phyloP scores from a whole-genome alignment of 192 early-diverging fungal genomes.

The Pilaira anomala region DNA sequence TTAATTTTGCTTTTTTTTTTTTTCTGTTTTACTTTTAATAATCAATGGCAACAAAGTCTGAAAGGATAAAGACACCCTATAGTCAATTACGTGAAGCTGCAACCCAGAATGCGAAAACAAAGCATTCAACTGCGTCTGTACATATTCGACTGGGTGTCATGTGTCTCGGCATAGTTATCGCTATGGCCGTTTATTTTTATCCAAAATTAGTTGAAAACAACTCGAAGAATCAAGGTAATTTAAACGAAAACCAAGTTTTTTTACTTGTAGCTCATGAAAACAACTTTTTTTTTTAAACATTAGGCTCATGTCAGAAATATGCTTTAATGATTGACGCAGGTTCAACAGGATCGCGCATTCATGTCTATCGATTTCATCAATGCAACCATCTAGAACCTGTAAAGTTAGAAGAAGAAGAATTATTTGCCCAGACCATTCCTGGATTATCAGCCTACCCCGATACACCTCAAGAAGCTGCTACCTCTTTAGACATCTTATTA shows the following conservation, averaged over 20 bases:
- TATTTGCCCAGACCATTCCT: slow-evolving; percentile 73
- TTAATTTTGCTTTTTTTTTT: too few relatives aligned
- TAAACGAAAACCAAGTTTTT: too few relatives aligned
- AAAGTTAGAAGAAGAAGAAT: slow-evolving; percentile 65
- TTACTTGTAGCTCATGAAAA: too few relatives aligned
- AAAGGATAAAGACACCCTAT: slow-evolving; percentile 7
- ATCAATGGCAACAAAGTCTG: slow-evolving; percentile 23
- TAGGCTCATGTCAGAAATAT: slow-evolving; percentile 48
- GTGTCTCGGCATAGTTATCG: neutral
- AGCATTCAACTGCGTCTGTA: neutral
- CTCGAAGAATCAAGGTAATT: neutral
- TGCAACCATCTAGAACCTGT: slow-evolving; percentile 56
- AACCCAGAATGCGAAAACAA: neutral
- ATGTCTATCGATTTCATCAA: slow-evolving; percentile 86
- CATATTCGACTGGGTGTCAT: neutral
- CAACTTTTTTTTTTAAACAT: too few relatives aligned
- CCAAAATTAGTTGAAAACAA: neutral
- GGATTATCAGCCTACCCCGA: slow-evolving; percentile 71
- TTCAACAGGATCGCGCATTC: slow-evolving; percentile 85
- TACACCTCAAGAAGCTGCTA: slow-evolving; percentile 65
- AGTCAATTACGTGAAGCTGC: neutral
- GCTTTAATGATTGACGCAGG: slow-evolving; percentile 85
- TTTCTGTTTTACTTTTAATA: too few relatives aligned
- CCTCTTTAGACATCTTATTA: slow-evolving; percentile 68
- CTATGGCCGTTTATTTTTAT: neutral